Evolutionary conservation across 1,284 basidiomycete species (phyloP).

Genomic region (Schizopora paradoxa): DNA sequence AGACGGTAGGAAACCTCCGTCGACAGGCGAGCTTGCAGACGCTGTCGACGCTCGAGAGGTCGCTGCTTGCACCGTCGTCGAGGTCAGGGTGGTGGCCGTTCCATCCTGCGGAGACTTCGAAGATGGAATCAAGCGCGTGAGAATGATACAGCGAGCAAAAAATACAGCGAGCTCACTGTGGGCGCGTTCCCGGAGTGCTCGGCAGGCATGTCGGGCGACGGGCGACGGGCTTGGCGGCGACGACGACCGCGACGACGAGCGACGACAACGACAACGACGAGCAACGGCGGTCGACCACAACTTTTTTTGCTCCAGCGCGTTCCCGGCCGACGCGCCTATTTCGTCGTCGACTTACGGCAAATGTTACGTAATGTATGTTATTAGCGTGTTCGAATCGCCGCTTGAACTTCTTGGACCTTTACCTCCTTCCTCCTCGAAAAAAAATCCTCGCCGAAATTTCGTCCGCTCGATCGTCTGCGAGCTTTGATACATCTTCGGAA

Average conservation of each 20-base stretch:
- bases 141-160: slow-evolving; percentile 1
- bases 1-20: slow-evolving; percentile 4
- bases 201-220: slow-evolving; percentile 5
- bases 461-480: too few species aligned
- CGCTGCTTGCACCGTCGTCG: slow-evolving; percentile 6
- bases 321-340: too few species aligned
- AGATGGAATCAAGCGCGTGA: background rate
- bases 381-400: too few species aligned
- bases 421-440: too few species aligned
- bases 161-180: slow-evolving; percentile 3
- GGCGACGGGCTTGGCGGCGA: slow-evolving; percentile 11
- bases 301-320: too few species aligned
- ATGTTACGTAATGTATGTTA: too few species aligned
- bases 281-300: too few species aligned
- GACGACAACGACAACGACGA: background rate
- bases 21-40: slow-evolving; percentile 9
- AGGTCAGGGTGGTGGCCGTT: slow-evolving; percentile 4
- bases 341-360: too few species aligned
- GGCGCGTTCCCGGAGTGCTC: slow-evolving; percentile 5
- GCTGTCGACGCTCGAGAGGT: slow-evolving; percentile 13
- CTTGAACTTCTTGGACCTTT: too few species aligned
- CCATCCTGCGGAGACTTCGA: slow-evolving; percentile 1
- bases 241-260: slow-evolving; percentile 4
- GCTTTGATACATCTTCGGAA: too few species aligned
- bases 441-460: too few species aligned